Percentiles rank a stretch among this genome's conserved stretches.
Evolutionary conservation across 306 rosid species (phyloP).

Genomic region (Pueraria montana): DNA sequence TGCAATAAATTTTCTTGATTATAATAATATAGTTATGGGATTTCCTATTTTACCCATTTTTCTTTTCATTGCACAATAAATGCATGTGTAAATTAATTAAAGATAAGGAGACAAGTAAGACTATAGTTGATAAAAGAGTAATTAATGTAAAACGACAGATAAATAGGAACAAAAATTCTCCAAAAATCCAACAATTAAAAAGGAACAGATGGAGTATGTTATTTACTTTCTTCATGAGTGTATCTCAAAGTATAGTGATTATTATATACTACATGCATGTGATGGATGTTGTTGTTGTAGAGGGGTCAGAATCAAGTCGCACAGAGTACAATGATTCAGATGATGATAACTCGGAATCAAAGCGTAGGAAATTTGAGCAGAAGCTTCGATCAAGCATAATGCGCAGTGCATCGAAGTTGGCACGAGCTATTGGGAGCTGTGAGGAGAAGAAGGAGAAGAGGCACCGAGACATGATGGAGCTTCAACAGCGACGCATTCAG

Average conservation of each 20-base stretch:
- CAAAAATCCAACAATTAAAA: too few species aligned
- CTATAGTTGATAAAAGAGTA: too few species aligned
- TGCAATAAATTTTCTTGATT: too few species aligned
- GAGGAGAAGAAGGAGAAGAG: slow-evolving; percentile 58
- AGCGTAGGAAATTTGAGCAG: slow-evolving; percentile 44
- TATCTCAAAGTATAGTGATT: background rate
- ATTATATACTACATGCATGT: background rate
- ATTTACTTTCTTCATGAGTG: too few species aligned
- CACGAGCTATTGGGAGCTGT: slow-evolving; percentile 41
- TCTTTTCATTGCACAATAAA: too few species aligned
- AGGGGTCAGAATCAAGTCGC: slow-evolving; percentile 44
- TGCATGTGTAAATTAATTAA: too few species aligned
- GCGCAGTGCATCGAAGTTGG: slow-evolving; percentile 49
- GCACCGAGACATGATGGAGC: slow-evolving; percentile 52
- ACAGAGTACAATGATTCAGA: slow-evolving; percentile 31
- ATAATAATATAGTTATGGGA: too few species aligned
- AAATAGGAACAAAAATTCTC: too few species aligned
- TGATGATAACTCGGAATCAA: slow-evolving; percentile 37
- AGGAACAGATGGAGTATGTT: too few species aligned
- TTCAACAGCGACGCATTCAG: slow-evolving; percentile 40
- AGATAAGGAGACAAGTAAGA: too few species aligned
- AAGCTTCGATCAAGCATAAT: slow-evolving; percentile 52
- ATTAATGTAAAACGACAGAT: too few species aligned
- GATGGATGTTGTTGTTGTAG: background rate
- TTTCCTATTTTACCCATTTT: too few species aligned